Percentiles rank a stretch among this genome's conserved stretches.
Evolutionary conservation across 495 filamentous ascomycete genomes (phyloP).

Genomic region (Xylaria venustula): DNA sequence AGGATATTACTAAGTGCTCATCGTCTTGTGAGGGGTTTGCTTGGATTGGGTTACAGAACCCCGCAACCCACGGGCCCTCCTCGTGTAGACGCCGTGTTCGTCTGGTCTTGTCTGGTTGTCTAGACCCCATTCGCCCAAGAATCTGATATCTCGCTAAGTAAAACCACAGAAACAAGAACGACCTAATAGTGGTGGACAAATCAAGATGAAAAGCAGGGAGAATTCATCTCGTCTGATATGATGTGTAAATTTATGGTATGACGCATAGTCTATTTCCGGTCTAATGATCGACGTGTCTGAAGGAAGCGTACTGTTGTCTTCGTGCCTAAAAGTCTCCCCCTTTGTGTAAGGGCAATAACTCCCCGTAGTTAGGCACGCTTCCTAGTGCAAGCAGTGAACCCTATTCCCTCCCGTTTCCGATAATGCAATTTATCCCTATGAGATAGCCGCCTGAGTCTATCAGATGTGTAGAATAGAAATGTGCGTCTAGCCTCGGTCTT

Average conservation of each 20-base stretch:
- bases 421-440: constrained; percentile 8
- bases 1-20: too few species aligned
- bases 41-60: too few species aligned
- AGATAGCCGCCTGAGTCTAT: constrained; percentile 7
- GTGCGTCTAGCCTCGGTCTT: constrained; percentile 6
- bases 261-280: not conserved
- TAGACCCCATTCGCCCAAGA: too few species aligned
- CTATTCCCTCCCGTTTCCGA: not conserved
- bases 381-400: not conserved
- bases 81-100: too few species aligned
- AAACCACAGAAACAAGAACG: too few species aligned
- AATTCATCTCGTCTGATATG: not conserved
- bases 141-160: too few species aligned
- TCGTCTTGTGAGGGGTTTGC: too few species aligned
- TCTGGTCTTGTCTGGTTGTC: too few species aligned
- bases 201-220: not conserved
- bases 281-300: not conserved
- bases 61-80: too few species aligned
- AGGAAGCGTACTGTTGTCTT: not conserved
- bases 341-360: not conserved
- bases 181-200: not conserved
- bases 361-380: not conserved
- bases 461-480: constrained; percentile 3
- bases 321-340: not conserved
- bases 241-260: not conserved